Percentiles rank a stretch among this genome's conserved stretches.
Evolutionary conservation across 805 yeast genomes (phyloP).

Genomic region (Lachancea dasiensis): DNA sequence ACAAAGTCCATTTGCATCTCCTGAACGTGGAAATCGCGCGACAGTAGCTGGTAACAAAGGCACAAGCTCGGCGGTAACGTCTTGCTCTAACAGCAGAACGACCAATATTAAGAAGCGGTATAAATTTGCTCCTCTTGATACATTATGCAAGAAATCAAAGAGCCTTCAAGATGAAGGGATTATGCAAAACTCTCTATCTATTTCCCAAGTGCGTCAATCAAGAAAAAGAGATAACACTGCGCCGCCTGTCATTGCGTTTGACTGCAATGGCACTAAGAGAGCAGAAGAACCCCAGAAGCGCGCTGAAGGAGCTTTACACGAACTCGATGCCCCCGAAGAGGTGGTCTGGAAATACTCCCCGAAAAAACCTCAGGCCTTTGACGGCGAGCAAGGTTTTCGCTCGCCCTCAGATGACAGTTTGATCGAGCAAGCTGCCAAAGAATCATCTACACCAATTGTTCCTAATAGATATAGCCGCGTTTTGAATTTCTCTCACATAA

Average conservation of each 20-base stretch:
- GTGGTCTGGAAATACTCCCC: conserved; percentile 33
- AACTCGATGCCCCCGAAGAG: conserved; percentile 22
- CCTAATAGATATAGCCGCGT: conserved; percentile 24
- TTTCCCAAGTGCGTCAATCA: conserved; percentile 27
- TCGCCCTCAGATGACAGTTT: conserved; percentile 7
- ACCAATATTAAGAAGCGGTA: conserved; percentile 18
- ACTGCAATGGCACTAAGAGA: conserved; percentile 4
- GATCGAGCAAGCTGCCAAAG: conserved; percentile 7
- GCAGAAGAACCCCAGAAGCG: not conserved
- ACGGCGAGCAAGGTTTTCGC: conserved; percentile 1
- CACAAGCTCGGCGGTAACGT: conserved; percentile 18
- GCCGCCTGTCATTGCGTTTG: conserved; percentile 6
- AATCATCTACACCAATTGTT: conserved; percentile 30
- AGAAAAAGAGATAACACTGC: conserved; percentile 6
- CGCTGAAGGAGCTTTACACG: not conserved
- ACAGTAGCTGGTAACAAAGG: not conserved
- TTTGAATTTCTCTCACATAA: conserved; percentile 23
- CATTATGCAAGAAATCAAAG: too few relatives aligned
- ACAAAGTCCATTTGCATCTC: conserved; percentile 18
- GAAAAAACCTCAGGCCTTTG: conserved; percentile 9
- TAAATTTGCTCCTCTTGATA: conserved; percentile 28
- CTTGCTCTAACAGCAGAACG: conserved; percentile 4
- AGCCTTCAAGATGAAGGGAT: conserved; percentile 10
- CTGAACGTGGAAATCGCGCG: conserved; percentile 10
- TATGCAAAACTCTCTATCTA: conserved; percentile 30